Base-by-base conservation (phyloP, 2,329 filamentous ascomycete species). In the Gnomoniopsis sp. region DNA sequence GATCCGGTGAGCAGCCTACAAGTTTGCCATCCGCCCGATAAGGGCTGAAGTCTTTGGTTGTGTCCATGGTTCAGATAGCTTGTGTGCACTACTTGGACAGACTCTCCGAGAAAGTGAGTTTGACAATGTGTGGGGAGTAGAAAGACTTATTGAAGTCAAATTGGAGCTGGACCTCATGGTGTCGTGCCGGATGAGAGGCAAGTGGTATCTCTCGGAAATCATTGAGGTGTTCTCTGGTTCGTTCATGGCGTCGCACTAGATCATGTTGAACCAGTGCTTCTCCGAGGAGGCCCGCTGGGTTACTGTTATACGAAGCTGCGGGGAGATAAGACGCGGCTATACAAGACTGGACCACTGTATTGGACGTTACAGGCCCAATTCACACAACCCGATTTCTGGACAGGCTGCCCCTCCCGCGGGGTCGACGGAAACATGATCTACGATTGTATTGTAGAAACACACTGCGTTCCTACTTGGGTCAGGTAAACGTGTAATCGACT, bases 21-120 rank as follows among this genome's bases (percentile, higher is more conserved):
- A 85, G 74, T 68, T 85, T 85, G 43, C 82, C 82, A 70, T 85
- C 82, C 3, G 76, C 57, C 58, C 82, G 72, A 67, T 85, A 85
- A 1, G 82, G 82, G 23, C 80, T 84, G 66, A 84, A 84, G 57
- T 82, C 77, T 62, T 78, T 74, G 1, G 76, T 68, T 2, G 65
- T 65, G 52, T 70, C 68, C 69, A 71, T 71, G 15, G 22, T 55
- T 8, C 4, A 30, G 4, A 4, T 70, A 11, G 15, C 23, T 19
- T 17, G 57, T 34, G 15, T 19, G 44, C 19, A 38, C 36, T 26
- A 33, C 23, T 52, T 26, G 26, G 6, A 2, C 6, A 26, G 12
- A 48, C 23, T 26, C 12, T n/a, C 21, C 41, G 26, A 12, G 46
- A 46, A 19, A 17, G 43, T 12, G 38, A 21, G 26, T 11, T n/a